phyloP scores from a whole-genome alignment of 108 stramenopile species.

The Nannochloropsis salina region DNA sequence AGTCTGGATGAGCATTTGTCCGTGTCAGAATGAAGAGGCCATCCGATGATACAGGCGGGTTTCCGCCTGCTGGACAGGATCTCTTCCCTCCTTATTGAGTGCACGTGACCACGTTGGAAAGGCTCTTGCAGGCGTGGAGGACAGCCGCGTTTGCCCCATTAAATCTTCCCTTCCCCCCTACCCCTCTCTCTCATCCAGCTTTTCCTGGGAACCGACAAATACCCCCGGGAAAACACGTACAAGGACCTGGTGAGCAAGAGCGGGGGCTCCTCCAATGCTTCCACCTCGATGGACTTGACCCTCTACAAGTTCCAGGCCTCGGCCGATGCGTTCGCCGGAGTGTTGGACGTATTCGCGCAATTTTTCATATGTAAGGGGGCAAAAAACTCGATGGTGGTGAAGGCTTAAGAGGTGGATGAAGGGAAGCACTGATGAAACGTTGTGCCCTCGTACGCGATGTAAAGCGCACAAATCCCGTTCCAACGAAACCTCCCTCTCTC shows the following conservation, averaged over 20 bases:
- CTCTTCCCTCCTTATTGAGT: too few relatives aligned
- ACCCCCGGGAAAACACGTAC: constrained; percentile 55
- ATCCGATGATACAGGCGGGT: too few relatives aligned
- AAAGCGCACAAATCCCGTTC: too few relatives aligned
- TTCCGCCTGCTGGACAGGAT: too few relatives aligned
- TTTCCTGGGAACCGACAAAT: constrained; percentile 84
- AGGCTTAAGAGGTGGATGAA: too few relatives aligned
- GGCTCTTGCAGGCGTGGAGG: too few relatives aligned
- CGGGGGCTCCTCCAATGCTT: constrained; percentile 86
- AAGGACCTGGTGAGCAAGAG: constrained; percentile 68
- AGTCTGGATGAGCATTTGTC: background rate
- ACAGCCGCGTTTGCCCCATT: background rate
- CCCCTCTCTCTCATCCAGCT: constrained; percentile 57
- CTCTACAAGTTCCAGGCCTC: constrained; percentile 83
- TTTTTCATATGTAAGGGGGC: constrained; percentile 64
- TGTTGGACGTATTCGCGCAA: constrained; percentile 84
- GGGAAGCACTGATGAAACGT: too few relatives aligned
- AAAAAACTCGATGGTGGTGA: too few relatives aligned
- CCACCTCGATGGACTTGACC: constrained; percentile 81
- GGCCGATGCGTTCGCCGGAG: constrained; percentile 68
- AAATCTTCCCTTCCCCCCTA: background rate
- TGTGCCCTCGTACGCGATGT: too few relatives aligned
- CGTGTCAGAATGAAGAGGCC: too few relatives aligned
- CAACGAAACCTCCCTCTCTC: too few relatives aligned
- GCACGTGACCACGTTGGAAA: too few relatives aligned